phyloP scores from a whole-genome alignment of 257 asterid genomes.

The Solanum paucissectum region DNA sequence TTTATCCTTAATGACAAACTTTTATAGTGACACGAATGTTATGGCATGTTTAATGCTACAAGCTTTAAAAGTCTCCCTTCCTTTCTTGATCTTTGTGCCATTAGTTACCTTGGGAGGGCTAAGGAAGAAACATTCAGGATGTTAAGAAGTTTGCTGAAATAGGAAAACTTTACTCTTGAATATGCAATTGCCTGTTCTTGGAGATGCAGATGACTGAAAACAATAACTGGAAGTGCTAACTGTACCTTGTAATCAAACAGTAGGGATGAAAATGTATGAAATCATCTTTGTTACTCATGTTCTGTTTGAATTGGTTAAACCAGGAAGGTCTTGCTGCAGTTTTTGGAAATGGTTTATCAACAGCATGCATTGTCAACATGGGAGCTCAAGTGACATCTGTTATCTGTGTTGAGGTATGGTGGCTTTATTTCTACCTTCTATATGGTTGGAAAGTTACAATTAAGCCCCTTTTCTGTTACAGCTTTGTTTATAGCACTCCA shows the following conservation, averaged over 20 bases:
- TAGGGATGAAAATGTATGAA: not conserved
- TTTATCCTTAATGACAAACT: not conserved
- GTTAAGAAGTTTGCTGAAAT: not conserved
- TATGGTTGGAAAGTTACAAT: not conserved
- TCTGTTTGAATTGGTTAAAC: not conserved
- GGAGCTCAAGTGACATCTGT: slow-evolving; percentile 97
- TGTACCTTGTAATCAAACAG: not conserved
- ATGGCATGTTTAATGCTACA: not conserved
- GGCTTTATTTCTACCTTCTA: not conserved
- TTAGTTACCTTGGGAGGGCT: not conserved
- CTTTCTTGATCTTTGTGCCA: not conserved
- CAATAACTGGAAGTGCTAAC: not conserved
- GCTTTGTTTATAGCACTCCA: not conserved
- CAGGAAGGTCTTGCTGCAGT: slow-evolving; percentile 99
- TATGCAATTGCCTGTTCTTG: not conserved
- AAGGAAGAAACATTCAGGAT: not conserved
- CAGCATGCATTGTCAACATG: slow-evolving; percentile 85
- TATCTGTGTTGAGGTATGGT: slow-evolving; percentile 77
- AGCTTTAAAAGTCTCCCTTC: not conserved
- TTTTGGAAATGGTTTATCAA: slow-evolving; percentile 91
- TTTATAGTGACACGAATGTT: not conserved
- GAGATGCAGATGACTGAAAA: not conserved
- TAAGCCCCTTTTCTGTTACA: not conserved
- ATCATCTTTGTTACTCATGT: not conserved
- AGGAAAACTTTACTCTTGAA: not conserved